Conservation (phyloP, 495 filamentous ascomycete genomes). For the Wilcoxina mikolae region DNA sequence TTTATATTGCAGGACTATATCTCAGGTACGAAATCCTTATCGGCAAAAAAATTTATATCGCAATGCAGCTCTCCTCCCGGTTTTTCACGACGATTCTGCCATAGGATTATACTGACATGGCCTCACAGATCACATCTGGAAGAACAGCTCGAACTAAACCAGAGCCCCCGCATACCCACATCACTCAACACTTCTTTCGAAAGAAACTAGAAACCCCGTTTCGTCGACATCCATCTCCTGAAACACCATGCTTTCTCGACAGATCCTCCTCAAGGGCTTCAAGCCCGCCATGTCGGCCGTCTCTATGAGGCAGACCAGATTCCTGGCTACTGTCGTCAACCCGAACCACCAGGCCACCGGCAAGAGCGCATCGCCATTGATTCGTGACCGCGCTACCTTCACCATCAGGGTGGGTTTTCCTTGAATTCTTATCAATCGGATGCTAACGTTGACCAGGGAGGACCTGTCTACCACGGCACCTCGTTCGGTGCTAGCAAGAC, state of each 20-base stretch:
- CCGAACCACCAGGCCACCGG: conserved; percentile 39
- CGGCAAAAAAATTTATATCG: no score
- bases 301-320: conserved; percentile 42
- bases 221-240: conserved; percentile 12
- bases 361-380: conserved; percentile 40
- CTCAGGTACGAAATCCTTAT: conserved; percentile 70
- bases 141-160: conserved; percentile 66
- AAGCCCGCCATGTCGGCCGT: conserved; percentile 25
- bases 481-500: conserved; percentile 90
- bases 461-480: conserved; percentile 72
- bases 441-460: conserved; percentile 47
- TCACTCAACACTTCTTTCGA: conserved; percentile 16
- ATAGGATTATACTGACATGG: conserved; percentile 4
- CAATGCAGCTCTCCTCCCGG: no score
- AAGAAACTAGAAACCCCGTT: conserved; percentile 30
- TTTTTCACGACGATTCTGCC: neutral
- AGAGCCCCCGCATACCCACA: conserved; percentile 18
- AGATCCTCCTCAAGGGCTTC: conserved; percentile 40
- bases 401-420: conserved; percentile 60
- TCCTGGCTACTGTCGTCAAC: conserved; percentile 55
- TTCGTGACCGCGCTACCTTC: conserved; percentile 70
- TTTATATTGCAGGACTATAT: conserved; percentile 61
- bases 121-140: conserved; percentile 93
- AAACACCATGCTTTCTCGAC: conserved; percentile 35
- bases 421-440: neutral